These are phyloP conservation scores for Brasilioporus rufonigricans DNA, from an alignment of 768 basidiomycete genomes.

Conservation along the genomic window DNA sequence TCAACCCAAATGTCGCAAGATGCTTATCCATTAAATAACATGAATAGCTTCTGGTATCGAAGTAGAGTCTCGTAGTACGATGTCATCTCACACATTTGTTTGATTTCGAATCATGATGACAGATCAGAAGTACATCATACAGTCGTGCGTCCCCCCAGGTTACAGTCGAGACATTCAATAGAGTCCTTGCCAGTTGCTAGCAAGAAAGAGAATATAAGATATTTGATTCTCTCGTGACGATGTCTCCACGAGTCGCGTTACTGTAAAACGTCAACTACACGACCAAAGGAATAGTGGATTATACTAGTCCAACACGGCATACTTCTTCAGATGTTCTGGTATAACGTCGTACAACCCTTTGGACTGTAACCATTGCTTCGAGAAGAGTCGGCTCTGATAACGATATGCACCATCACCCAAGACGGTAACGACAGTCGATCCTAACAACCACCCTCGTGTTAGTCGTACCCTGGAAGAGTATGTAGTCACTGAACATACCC, in stretches of 20 bases:
- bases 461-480: not conserved
- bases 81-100: too few relatives aligned
- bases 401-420: slow-evolving; percentile 96
- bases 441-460: slow-evolving; percentile 35
- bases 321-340: slow-evolving; percentile 83
- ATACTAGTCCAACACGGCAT: slow-evolving; percentile 74
- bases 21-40: too few relatives aligned
- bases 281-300: not conserved
- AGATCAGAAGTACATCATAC: too few relatives aligned
- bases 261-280: not conserved
- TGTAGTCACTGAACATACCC: slow-evolving; percentile 45
- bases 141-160: too few relatives aligned
- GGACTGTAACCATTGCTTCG: slow-evolving; percentile 82
- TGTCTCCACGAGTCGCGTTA: not conserved
- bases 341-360: slow-evolving; percentile 80
- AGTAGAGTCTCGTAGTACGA: too few relatives aligned
- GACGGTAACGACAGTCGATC: slow-evolving; percentile 82
- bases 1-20: too few relatives aligned
- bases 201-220: too few relatives aligned
- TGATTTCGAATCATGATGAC: too few relatives aligned
- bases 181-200: too few relatives aligned
- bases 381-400: slow-evolving; percentile 95
- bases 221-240: too few relatives aligned
- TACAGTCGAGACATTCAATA: too few relatives aligned
- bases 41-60: too few relatives aligned